These are phyloP conservation scores for Coprinopsis marcescibilis DNA, from an alignment of 768 basidiomycete genomes.

Conservation along the genomic window DNA sequence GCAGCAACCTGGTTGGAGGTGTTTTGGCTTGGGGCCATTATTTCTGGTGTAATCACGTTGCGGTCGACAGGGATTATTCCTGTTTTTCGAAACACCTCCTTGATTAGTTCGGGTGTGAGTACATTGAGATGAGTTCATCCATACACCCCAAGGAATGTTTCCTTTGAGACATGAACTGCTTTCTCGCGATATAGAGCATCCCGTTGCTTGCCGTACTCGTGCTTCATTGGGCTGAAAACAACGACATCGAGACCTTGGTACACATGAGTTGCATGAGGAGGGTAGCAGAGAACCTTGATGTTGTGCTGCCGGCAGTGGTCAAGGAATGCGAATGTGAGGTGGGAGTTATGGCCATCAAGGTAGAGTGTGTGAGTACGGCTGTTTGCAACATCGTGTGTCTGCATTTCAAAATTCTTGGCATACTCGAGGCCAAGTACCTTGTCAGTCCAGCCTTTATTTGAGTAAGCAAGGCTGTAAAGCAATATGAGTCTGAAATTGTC, in stretches of 20 bases:
- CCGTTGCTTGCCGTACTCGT: background rate
- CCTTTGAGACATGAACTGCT: background rate
- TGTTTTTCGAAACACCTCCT: too few relatives aligned
- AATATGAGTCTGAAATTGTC: too few relatives aligned
- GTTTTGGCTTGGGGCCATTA: too few relatives aligned
- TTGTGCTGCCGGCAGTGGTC: conserved; percentile 20
- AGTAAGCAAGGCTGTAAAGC: conserved; percentile 18
- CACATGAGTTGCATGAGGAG: conserved; percentile 33
- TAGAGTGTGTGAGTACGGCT: conserved; percentile 24
- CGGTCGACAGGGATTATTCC: too few relatives aligned
- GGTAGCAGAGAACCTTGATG: conserved; percentile 35
- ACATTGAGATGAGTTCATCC: background rate
- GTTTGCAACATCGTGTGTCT: conserved; percentile 21
- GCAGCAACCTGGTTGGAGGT: too few relatives aligned
- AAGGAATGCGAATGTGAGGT: conserved; percentile 24
- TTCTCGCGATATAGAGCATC: background rate
- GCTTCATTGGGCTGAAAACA: conserved; percentile 5
- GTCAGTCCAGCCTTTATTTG: conserved; percentile 29
- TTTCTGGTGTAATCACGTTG: too few relatives aligned
- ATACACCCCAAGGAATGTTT: background rate
- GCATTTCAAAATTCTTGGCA: conserved; percentile 28
- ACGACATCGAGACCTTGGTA: conserved; percentile 35
- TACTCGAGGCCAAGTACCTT: conserved; percentile 30
- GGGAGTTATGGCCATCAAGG: conserved; percentile 36
- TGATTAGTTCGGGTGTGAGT: too few relatives aligned